phyloP scores from a whole-genome alignment of 1,284 basidiomycete genomes.

The Meripilus lineatus region DNA sequence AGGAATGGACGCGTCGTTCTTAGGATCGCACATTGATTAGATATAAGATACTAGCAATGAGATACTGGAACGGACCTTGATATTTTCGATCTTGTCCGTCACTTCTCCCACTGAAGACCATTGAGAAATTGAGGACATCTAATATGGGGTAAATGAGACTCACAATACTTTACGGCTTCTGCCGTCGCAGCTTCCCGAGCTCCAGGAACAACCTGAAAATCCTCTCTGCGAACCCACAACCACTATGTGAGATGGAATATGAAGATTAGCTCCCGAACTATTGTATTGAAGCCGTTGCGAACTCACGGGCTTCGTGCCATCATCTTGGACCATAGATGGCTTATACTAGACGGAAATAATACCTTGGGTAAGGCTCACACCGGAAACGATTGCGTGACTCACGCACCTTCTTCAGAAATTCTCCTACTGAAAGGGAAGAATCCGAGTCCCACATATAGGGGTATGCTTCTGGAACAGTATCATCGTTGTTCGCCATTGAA shows the following conservation, averaged over 20 bases:
- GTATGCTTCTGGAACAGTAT: slow-evolving; percentile 26
- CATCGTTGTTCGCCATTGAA: slow-evolving; percentile 19
- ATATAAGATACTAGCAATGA: not conserved
- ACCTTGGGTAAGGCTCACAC: slow-evolving; percentile 5
- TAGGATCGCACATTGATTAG: slow-evolving; percentile 4
- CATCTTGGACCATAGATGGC: slow-evolving; percentile 71
- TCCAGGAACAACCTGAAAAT: too few species aligned
- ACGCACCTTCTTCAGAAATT: slow-evolving; percentile 45
- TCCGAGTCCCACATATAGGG: slow-evolving; percentile 40
- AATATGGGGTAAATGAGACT: slow-evolving; percentile 17
- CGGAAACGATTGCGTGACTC: not conserved
- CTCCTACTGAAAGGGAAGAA: slow-evolving; percentile 34
- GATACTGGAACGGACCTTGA: slow-evolving; percentile 40
- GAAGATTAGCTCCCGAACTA: not conserved
- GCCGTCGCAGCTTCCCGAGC: slow-evolving; percentile 32
- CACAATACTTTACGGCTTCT: slow-evolving; percentile 46
- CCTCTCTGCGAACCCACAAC: slow-evolving; percentile 68
- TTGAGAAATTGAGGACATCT: not conserved
- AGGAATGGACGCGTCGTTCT: slow-evolving; percentile 66
- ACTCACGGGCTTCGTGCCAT: slow-evolving; percentile 66
- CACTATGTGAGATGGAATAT: slow-evolving; percentile 37
- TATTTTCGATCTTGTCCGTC: slow-evolving; percentile 49
- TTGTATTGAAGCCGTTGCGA: not conserved
- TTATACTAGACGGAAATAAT: slow-evolving; percentile 41
- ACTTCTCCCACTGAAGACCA: slow-evolving; percentile 49